Evolutionary conservation across 371 early-diverging fungal species (phyloP), one percentile per base, ranked within the genome.

Genomic region (Basidiobolus heterosporus): DNA sequence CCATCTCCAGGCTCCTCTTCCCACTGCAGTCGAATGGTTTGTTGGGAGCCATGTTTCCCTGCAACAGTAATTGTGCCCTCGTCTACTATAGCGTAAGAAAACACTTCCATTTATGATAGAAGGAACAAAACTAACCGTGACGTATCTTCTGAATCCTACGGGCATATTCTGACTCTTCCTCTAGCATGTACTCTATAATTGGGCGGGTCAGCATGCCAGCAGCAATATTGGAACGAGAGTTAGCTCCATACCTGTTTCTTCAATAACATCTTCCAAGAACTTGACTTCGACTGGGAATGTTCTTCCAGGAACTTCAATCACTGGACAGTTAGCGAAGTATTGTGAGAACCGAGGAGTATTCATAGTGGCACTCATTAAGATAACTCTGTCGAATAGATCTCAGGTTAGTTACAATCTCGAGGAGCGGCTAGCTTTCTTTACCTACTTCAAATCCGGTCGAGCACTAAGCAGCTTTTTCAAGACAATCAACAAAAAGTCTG

Each of bases 281-380:
- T 70, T 58, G 46, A 83, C 82, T 44, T 70, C 58, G 0, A 88
- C 85, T n/a, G 85, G 85, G 57, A 80, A 79, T 0, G 80, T 82
- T 54, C 75, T 80, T 6, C 85, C 84, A 41, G 85, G 82, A 49
- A 88, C 81, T 37, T 78, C 65, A 38, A 84, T 60, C 13, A 70
- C 68, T 17, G 84, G 81, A 11, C 80, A 74, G 30, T 65, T 64
- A 18, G 62, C 59, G 55, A 78, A 78, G 39, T 78, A 75, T 4
- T 65, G 62, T 4, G 75, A 70, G 44, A 78, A 78, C 14, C 74
- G 53, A 35, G 70, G 64, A 46, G 72, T 69, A 53, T 81, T 74
- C 39, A 80, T 67, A 0, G 85, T 85, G 42, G 89, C 87, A 62
- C 80, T 80, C 87, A 86, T 88, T 45, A 88, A 50, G n/a, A 85